These are phyloP conservation scores for Curvularia spicifera DNA, from an alignment of 2,329 filamentous ascomycete species.

Conservation along the genomic window DNA sequence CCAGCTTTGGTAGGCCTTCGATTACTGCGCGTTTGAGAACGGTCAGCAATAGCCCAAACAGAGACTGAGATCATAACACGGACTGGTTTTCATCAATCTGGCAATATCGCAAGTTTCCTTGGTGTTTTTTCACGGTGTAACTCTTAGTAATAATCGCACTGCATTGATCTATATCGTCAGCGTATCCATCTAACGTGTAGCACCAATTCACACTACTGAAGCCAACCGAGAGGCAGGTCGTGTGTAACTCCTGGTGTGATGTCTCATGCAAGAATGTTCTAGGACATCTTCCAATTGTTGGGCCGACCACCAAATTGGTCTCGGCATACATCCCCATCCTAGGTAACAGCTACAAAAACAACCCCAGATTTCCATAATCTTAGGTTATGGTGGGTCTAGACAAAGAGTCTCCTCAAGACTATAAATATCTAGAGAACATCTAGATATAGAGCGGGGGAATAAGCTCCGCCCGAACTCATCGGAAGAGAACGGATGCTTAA, in stretches of 20 bases:
- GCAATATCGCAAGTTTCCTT: not conserved
- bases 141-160: not conserved
- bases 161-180: not conserved
- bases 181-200: not conserved
- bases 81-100: not conserved
- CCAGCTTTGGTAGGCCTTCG: constrained; percentile 66
- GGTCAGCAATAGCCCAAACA: not conserved
- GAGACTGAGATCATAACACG: not conserved
- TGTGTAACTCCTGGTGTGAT: not conserved
- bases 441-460: too few relatives aligned
- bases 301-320: not conserved
- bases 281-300: not conserved
- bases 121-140: not conserved
- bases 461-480: too few relatives aligned
- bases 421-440: too few relatives aligned
- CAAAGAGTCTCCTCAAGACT: too few relatives aligned
- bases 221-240: not conserved
- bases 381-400: too few relatives aligned
- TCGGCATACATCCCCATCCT: too few relatives aligned
- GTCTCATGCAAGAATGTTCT: not conserved
- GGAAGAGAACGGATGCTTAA: too few relatives aligned
- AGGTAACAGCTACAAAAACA: too few relatives aligned
- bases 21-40: not conserved
- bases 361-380: too few relatives aligned
- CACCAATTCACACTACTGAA: not conserved